Evolutionary conservation across 2,329 filamentous ascomycete genomes (phyloP).

Genomic region (Pyrenochaeta sp.): DNA sequence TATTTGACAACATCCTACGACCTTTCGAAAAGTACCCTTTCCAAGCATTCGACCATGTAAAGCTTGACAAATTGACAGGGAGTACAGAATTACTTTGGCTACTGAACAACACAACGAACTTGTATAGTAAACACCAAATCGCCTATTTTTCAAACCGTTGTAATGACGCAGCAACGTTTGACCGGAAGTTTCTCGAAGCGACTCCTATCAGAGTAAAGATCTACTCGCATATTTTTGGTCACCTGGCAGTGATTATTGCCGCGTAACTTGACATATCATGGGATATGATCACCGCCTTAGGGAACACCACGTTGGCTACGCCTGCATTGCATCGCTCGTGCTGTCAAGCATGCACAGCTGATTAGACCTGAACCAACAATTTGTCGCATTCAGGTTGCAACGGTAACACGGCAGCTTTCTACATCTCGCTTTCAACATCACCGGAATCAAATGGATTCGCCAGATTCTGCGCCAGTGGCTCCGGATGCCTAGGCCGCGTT

Average conservation of each 20-base stretch:
- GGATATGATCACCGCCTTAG: not conserved
- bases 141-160: too few species aligned
- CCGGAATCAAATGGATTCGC: not conserved
- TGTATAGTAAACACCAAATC: not conserved
- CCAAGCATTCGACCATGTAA: not conserved
- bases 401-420: not conserved
- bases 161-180: not conserved
- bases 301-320: not conserved
- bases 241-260: not conserved
- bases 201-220: not conserved
- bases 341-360: not conserved
- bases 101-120: not conserved
- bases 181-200: not conserved
- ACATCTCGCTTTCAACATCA: not conserved
- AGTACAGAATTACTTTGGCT: not conserved
- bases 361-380: not conserved
- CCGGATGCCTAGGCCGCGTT: not conserved
- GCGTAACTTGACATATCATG: not conserved
- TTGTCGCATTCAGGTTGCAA: too few species aligned
- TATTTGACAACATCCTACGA: not conserved
- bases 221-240: not conserved
- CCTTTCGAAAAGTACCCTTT: not conserved
- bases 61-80: not conserved
- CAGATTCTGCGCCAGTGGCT: not conserved
- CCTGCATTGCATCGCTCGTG: not conserved